Evolutionary conservation across 768 basidiomycete genomes (phyloP).

Genomic region (Pleurotus eryngii): DNA sequence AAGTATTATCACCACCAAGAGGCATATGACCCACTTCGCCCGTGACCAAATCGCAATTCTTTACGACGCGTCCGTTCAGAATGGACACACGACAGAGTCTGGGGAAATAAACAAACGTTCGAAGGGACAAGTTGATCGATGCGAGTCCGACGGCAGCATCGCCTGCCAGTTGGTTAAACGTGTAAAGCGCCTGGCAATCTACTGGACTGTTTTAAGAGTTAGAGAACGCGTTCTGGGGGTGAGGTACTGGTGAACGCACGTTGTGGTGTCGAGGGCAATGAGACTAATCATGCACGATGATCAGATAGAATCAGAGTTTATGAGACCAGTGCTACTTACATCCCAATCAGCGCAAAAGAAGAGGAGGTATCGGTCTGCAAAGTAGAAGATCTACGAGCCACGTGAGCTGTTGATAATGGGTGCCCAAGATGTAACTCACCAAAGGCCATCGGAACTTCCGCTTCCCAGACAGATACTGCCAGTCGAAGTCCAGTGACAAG

Average conservation of each 20-base stretch:
- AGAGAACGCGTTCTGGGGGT: neutral
- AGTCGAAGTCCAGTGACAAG: conserved; percentile 58
- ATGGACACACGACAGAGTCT: too few relatives aligned
- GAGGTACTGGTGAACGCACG: conserved; percentile 21
- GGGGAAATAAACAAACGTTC: conserved; percentile 32
- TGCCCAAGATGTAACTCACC: conserved; percentile 31
- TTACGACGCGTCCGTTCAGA: too few relatives aligned
- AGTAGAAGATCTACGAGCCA: conserved; percentile 58
- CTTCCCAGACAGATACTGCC: conserved; percentile 54
- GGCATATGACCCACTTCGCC: conserved; percentile 45
- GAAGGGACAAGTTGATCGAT: conserved; percentile 47
- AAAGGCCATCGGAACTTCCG: conserved; percentile 65
- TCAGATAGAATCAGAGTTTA: neutral
- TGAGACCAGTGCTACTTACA: conserved; percentile 39
- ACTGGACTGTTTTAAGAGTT: conserved; percentile 32
- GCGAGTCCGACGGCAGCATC: conserved; percentile 47
- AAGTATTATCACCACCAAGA: conserved; percentile 51
- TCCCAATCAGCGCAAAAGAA: conserved; percentile 66
- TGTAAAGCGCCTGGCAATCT: conserved; percentile 61
- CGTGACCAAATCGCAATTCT: conserved; percentile 65
- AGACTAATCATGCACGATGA: conserved; percentile 27
- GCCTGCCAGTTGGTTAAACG: conserved; percentile 50
- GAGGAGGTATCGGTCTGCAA: conserved; percentile 63
- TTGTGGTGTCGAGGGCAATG: conserved; percentile 48
- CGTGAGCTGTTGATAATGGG: neutral